A percentile compares a stretch with the other conserved stretches of the same genome.
These are phyloP conservation scores for Hirsutella minnesotensis DNA, from an alignment of 2,329 filamentous ascomycete species.

Conservation along the genomic window DNA sequence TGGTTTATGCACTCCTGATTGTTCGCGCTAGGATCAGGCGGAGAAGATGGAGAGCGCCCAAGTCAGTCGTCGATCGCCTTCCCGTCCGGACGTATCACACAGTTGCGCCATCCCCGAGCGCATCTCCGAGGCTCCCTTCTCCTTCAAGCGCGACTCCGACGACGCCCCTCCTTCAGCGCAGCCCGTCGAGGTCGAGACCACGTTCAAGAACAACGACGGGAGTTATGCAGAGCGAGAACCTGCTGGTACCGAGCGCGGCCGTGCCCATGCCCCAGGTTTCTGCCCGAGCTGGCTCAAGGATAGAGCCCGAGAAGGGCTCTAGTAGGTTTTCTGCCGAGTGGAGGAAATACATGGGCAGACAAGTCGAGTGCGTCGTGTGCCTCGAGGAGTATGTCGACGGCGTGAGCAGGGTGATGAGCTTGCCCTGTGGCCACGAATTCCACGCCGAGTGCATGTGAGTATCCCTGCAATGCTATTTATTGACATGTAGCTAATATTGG, in stretches of 20 bases:
- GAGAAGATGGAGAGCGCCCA: slow-evolving; percentile 90
- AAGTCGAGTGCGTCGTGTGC: slow-evolving; percentile 90
- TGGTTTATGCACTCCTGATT: slow-evolving; percentile 82
- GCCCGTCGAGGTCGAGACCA: slow-evolving; percentile 41
- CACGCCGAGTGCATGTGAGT: slow-evolving; percentile 98
- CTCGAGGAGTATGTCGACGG: slow-evolving; percentile 94
- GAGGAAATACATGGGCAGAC: slow-evolving; percentile 55
- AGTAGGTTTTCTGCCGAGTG: slow-evolving; percentile 36
- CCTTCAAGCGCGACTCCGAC: slow-evolving; percentile 57
- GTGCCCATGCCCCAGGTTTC: slow-evolving; percentile 24
- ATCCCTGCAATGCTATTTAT: neutral
- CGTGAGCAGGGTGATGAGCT: slow-evolving; percentile 87
- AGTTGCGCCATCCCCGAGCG: slow-evolving; percentile 47
- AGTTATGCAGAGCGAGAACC: slow-evolving; percentile 37
- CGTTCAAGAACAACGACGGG: slow-evolving; percentile 55
- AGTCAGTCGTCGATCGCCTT: slow-evolving; percentile 88
- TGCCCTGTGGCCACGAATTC: slow-evolving; percentile 96
- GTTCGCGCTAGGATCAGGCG: slow-evolving; percentile 80
- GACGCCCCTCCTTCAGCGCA: slow-evolving; percentile 64
- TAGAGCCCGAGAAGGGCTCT: slow-evolving; percentile 36
- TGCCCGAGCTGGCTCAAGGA: slow-evolving; percentile 16
- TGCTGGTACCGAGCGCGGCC: slow-evolving; percentile 30
- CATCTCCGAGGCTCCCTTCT: slow-evolving; percentile 47
- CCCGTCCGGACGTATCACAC: slow-evolving; percentile 93
- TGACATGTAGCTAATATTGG: slow-evolving; percentile 8